phyloP scores from a whole-genome alignment of 257 asterid species.

The Jacaranda mimosifolia region DNA sequence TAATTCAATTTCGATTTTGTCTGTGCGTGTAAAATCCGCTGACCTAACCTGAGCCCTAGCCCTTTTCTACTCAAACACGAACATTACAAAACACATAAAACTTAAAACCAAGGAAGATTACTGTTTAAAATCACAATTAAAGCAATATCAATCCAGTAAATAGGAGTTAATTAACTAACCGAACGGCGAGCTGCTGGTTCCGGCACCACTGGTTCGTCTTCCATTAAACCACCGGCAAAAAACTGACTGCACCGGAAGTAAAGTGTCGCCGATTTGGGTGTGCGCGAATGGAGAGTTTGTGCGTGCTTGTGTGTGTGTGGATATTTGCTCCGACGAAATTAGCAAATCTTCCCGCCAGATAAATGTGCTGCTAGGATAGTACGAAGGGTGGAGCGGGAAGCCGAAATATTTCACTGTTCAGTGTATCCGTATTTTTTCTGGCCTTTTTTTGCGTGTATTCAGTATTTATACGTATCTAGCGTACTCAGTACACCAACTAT shows the following conservation, averaged over 20 bases:
- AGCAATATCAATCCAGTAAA: background rate
- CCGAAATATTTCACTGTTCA: background rate
- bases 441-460: background rate
- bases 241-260: background rate
- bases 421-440: background rate
- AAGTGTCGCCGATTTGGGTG: constrained; percentile 16
- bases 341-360: constrained; percentile 50
- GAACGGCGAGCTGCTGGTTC: constrained; percentile 71
- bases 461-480: background rate
- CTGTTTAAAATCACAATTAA: constrained; percentile 26
- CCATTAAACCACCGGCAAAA: constrained; percentile 50
- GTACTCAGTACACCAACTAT: too few species aligned
- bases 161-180: constrained; percentile 53
- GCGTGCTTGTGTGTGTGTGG: background rate
- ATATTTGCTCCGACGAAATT: constrained; percentile 20
- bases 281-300: background rate
- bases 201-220: constrained; percentile 63
- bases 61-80: constrained; percentile 70
- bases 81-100: constrained; percentile 5
- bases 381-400: constrained; percentile 30
- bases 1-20: constrained; percentile 47
- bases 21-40: constrained; percentile 54
- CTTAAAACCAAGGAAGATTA: constrained; percentile 31
- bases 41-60: constrained; percentile 68
- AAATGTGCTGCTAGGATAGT: constrained; percentile 10